Percentiles rank a stretch among this genome's conserved stretches.
Conservation (phyloP, 2,329 filamentous ascomycete genomes). For the Cryoendolithus antarcticus region DNA sequence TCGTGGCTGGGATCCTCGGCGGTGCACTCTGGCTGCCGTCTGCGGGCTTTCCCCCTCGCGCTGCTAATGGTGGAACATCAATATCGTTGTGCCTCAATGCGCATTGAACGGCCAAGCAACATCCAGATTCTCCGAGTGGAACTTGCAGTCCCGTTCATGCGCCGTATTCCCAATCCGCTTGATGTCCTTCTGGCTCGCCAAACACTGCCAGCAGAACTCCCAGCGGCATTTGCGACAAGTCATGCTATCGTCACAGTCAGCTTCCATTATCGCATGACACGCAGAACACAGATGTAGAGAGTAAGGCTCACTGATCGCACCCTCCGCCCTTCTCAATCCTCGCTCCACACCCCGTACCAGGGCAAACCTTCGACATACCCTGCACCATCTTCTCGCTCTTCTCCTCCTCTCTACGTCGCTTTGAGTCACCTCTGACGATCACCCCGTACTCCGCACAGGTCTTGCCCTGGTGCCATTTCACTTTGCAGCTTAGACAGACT, state of each 20-base stretch:
- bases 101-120: slow-evolving; percentile 20
- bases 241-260: slow-evolving; percentile 6
- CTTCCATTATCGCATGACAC: no score
- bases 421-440: slow-evolving; percentile 11
- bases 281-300: no score
- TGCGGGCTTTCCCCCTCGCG: no score
- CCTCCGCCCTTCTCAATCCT: slow-evolving; percentile 29
- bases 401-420: slow-evolving; percentile 15
- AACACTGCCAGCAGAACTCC: slow-evolving; percentile 31
- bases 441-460: slow-evolving; percentile 29
- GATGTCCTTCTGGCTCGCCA: slow-evolving; percentile 16
- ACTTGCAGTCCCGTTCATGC: slow-evolving; percentile 17
- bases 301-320: slow-evolving; percentile 27
- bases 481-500: slow-evolving; percentile 25
- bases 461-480: slow-evolving; percentile 27
- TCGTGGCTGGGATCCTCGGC: no score
- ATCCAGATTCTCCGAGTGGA: slow-evolving; percentile 17
- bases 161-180: slow-evolving; percentile 17
- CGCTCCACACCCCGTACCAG: slow-evolving; percentile 22
- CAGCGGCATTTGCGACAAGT: slow-evolving; percentile 25
- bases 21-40: no score
- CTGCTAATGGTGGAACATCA: no score
- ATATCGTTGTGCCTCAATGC: slow-evolving; percentile 7
- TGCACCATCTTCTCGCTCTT: slow-evolving; percentile 19
- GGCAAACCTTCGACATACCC: slow-evolving; percentile 26